These are phyloP conservation scores for fission yeast (Schizosaccharomyces pombe) DNA, from an alignment of 805 yeast genomes.

Conservation along the genomic window DNA sequence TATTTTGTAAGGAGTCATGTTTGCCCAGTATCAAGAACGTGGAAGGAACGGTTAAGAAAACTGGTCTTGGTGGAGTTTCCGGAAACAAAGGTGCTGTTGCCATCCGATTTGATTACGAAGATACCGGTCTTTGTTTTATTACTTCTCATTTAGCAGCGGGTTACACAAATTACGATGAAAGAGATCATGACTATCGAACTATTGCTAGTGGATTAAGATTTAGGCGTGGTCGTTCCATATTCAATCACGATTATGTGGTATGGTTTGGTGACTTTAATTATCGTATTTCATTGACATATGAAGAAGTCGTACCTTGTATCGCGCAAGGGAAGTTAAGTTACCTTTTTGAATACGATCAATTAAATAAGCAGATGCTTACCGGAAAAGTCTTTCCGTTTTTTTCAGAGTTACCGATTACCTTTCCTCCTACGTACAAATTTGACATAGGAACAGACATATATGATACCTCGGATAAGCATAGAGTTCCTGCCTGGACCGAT, in stretches of 20 bases:
- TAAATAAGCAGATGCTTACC: conserved; percentile 45
- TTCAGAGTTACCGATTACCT: conserved; percentile 50
- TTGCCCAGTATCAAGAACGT: conserved; percentile 48
- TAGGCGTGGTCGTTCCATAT: conserved; percentile 47
- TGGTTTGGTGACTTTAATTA: conserved; percentile 95
- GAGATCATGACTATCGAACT: conserved; percentile 63
- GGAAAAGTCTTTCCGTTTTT: conserved; percentile 55
- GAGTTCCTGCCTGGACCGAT: conserved; percentile 95
- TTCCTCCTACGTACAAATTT: conserved; percentile 79
- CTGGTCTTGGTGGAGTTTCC: conserved; percentile 90
- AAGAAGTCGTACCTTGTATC: conserved; percentile 40
- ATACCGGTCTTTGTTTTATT: conserved; percentile 57
- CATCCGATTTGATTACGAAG: conserved; percentile 61
- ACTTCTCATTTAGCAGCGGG: conserved; percentile 95
- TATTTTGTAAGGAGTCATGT: conserved; percentile 43
- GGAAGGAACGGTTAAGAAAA: conserved; percentile 82
- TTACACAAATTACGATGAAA: conserved; percentile 49
- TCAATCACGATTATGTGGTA: conserved; percentile 64
- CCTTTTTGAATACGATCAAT: conserved; percentile 53
- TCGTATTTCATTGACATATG: conserved; percentile 47
- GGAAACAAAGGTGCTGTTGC: conserved; percentile 96
- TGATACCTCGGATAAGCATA: conserved; percentile 74
- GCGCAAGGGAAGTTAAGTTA: conserved; percentile 22
- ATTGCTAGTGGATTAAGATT: conserved; percentile 57
- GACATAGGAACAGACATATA: conserved; percentile 62